phyloP scores from a whole-genome alignment of 805 yeast genomes.

The Ascoidea rubescens region DNA sequence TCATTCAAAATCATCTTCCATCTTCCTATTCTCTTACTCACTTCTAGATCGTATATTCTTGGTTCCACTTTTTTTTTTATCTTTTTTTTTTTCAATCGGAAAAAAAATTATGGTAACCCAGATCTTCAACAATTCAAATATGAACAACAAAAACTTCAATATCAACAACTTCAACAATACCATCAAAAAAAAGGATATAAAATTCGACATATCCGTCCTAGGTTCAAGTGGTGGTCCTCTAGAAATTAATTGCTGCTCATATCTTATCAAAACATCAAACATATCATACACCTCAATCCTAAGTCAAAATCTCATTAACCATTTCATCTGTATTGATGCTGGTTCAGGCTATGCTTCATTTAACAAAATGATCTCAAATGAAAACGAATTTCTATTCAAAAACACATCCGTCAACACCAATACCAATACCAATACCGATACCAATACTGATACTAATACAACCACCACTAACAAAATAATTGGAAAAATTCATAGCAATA shows the following conservation, averaged over 20 bases:
- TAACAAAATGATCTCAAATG: conserved; percentile 23
- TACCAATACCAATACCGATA: not conserved
- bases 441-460: not conserved
- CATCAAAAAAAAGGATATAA: not conserved
- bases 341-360: conserved; percentile 60
- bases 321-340: conserved; percentile 56
- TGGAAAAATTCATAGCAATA: conserved; percentile 1
- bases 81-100: too few relatives aligned
- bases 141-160: too few relatives aligned
- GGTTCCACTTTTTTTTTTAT: too few relatives aligned
- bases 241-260: conserved; percentile 55
- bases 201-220: conserved; percentile 47
- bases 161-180: too few relatives aligned
- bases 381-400: conserved; percentile 2
- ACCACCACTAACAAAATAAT: conserved; percentile 4
- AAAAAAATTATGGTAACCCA: too few relatives aligned
- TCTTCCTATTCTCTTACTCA: too few relatives aligned
- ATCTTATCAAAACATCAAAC: conserved; percentile 43
- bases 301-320: conserved; percentile 15
- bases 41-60: too few relatives aligned
- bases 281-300: conserved; percentile 25
- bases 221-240: conserved; percentile 85
- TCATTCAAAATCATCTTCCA: too few relatives aligned
- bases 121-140: too few relatives aligned
- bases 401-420: not conserved